Evolutionary conservation across 1,284 basidiomycete genomes (phyloP), one percentile per base, ranked within the genome.

Genomic region (Ustilago loliicola): DNA sequence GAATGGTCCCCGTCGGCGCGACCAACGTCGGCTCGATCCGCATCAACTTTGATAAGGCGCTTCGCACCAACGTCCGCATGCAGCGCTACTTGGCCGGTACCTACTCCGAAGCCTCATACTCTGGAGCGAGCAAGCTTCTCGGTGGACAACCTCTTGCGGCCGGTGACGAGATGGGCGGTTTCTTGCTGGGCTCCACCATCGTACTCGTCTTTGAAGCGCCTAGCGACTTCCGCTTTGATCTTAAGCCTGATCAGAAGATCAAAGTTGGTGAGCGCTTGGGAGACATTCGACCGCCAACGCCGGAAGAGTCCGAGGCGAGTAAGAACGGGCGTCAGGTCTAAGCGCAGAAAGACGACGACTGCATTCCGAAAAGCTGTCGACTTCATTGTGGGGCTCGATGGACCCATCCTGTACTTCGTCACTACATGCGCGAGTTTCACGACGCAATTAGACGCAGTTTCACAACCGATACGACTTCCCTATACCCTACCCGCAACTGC

Each of bases 201-300:
- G 96, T 99, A 23, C 89, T 99, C 52, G 94, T 99, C 1, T 98
- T 98, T 83, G 97, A 99, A 88, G 96, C 96, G 0, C 96, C 97
- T 0, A 88, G 90, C 69, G 88, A 91, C 47, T 98, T 96, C 86
- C 90, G 91, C 84, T 98, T 98, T 83, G 87, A 88, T 1, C 89
- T 96, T n/a, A 88, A 92, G 79, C 89, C 92, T 0, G 94, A 95
- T 2, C 90, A 96, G 86, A 94, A 93, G 87, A 91, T 98, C 79
- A 93, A 92, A 85, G 94, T 98, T 34, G 96, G 96, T 0, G 89
- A 98, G 88, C 88, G 88, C 21, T 71, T 91, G 52, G 87, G 87
- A 7, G 86, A 87, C 30, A 62, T 86, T 34, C 66, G 66, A 9
- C 70, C 64, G 11, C 63, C 60, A 6, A 45, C 48, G 5, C 30